These are phyloP conservation scores for Termitomyces sp. DNA, from an alignment of 768 basidiomycete genomes.

Conservation along the genomic window DNA sequence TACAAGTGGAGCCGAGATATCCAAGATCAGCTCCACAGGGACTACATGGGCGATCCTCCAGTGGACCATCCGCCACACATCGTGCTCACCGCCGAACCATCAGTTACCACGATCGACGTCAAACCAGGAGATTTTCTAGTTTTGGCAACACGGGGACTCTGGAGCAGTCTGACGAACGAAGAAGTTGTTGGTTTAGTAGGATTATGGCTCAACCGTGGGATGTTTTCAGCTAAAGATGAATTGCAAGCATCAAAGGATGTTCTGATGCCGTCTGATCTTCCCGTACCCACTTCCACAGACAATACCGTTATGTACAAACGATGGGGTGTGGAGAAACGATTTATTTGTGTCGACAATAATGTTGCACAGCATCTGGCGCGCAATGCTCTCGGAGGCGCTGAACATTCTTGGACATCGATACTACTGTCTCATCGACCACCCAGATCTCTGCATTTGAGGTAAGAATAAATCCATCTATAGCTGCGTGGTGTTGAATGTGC, in stretches of 20 bases:
- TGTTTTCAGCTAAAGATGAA: background rate
- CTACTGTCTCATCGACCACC: conserved; percentile 35
- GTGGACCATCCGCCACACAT: conserved; percentile 27
- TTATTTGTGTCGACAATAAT: conserved; percentile 39
- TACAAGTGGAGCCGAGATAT: conserved; percentile 40
- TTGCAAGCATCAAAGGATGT: background rate
- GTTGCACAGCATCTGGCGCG: conserved; percentile 43
- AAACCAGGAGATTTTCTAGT: conserved; percentile 51
- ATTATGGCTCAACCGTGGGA: conserved; percentile 33
- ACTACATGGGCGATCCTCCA: conserved; percentile 32
- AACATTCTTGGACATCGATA: conserved; percentile 34
- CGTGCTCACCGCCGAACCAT: conserved; percentile 53
- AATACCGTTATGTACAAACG: conserved; percentile 31
- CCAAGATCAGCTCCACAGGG: conserved; percentile 31
- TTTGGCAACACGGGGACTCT: conserved; percentile 50
- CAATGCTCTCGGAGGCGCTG: conserved; percentile 50
- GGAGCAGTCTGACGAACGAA: conserved; percentile 50
- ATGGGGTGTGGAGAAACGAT: conserved; percentile 36
- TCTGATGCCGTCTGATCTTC: conserved; percentile 23
- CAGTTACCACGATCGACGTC: conserved; percentile 40
- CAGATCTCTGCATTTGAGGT: conserved; percentile 33
- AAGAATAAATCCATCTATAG: conserved; percentile 7
- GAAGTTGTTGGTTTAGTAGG: conserved; percentile 56
- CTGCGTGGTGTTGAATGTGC: background rate
- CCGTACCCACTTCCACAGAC: conserved; percentile 27